Evolutionary conservation across 2,329 filamentous ascomycete genomes (phyloP), one percentile per base, ranked within the genome.

Genomic region (Cordyceps cateniannulata): DNA sequence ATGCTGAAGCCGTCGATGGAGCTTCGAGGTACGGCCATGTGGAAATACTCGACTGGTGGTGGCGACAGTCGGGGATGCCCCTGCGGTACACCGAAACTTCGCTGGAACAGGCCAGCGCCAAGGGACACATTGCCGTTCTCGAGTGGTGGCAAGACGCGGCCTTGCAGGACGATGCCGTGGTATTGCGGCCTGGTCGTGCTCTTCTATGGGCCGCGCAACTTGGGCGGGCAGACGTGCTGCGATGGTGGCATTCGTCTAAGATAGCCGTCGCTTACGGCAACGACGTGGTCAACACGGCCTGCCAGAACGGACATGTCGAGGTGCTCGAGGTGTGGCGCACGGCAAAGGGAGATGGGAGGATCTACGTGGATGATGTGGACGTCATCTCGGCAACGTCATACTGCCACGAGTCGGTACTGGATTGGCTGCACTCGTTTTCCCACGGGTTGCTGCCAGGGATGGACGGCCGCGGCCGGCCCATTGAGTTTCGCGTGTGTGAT

Each of bases 401-500:
- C 70, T 91, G 91, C 5, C 89, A 96, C 71, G 85, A 92, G 3
- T 81, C 85, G 40, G 91, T 96, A 24, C 77, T 98, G 8, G 91
- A 96, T 71, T 97, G 93, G 93, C 97, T 93, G 93, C 89, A 90
- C 69, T 81, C 81, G 58, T 89, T 87, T 67, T 82, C 83, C 8
- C 76, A 82, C 58, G 79, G 83, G 53, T 77, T 81, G 67, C 75
- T 83, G 35, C 77, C 77, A 1, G 81, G 77, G 45, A 84, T 79
- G 81, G 74, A 79, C 45, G 81, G 81, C 18, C 75, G 79, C 35
- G 77, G 77, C 64, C 81, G 93, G 66, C 82, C 84, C 57, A 92
- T 97, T 27, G 91, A 96, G 73, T 97, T 96, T 74, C 93, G 93
- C 72, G 96, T 91, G 1, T 96, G 92, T 72, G 92, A 96, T 72